Conservation (phyloP, 1,284 basidiomycete species). For the Moesziomyces antarcticus region DNA sequence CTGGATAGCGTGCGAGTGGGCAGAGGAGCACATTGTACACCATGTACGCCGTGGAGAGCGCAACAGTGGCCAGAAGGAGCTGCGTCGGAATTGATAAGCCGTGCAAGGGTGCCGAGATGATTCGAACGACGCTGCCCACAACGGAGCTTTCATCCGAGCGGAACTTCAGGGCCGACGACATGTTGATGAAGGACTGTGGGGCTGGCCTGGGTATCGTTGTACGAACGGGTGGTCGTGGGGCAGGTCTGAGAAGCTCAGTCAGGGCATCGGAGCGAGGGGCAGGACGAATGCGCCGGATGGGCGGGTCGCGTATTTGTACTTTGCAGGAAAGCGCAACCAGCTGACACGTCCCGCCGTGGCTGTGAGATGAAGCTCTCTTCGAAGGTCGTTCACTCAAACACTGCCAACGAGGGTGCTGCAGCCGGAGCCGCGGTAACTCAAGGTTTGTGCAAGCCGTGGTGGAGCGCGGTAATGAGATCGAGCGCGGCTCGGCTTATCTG, state of each 20-base stretch:
- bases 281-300: no score
- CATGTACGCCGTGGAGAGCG: slow-evolving; percentile 25
- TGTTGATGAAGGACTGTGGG: neutral
- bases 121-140: slow-evolving; percentile 17
- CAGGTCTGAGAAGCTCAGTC: no score
- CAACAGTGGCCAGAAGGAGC: slow-evolving; percentile 8
- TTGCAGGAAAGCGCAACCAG: neutral
- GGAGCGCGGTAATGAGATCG: no score
- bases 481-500: no score
- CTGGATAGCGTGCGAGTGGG: slow-evolving; percentile 47
- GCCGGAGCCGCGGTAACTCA: no score
- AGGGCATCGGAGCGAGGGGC: no score
- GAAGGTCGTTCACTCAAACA: no score
- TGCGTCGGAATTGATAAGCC: slow-evolving; percentile 18
- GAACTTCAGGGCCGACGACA: slow-evolving; percentile 11
- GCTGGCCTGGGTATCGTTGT: neutral
- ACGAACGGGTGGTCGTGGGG: neutral
- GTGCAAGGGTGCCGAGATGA: slow-evolving; percentile 14
- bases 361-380: no score
- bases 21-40: slow-evolving; percentile 41
- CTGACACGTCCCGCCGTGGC: no score
- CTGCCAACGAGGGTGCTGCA: no score
- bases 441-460: no score
- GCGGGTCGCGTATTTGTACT: slow-evolving; percentile 11
- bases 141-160: slow-evolving; percentile 22